Evolutionary conservation across 2,329 filamentous ascomycete genomes (phyloP).

Genomic region (Pseudogymnoascus sp.): DNA sequence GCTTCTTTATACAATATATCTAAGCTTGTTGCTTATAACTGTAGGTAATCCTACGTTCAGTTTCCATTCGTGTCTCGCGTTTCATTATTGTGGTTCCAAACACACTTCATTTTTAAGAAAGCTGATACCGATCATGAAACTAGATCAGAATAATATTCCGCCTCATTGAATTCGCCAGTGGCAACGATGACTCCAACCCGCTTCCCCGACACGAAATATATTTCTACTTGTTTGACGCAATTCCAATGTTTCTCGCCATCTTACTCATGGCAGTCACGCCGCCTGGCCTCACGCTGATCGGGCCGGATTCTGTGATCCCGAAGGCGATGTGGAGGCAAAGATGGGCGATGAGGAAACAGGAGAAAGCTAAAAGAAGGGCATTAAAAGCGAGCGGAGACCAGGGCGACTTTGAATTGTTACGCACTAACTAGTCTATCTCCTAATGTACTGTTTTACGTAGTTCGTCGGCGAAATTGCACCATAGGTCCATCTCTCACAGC

Average conservation of each 20-base stretch:
- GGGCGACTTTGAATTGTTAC: not conserved
- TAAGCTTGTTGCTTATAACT: not conserved
- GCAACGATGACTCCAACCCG: conserved; percentile 37
- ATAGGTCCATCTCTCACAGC: not conserved
- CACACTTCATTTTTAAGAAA: not conserved
- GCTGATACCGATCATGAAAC: not conserved
- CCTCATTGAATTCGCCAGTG: conserved; percentile 46
- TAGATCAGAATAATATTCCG: conserved; percentile 53
- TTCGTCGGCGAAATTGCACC: not conserved
- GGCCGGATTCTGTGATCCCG: not conserved
- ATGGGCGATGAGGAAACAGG: not conserved
- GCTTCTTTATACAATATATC: conserved; percentile 11
- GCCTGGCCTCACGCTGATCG: not conserved
- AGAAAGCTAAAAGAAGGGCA: not conserved
- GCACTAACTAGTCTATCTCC: not conserved
- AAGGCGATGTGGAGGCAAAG: conserved; percentile 5
- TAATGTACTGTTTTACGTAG: not conserved
- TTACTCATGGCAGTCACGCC: not conserved
- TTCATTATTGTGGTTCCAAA: conserved; percentile 31
- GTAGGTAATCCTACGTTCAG: conserved; percentile 28
- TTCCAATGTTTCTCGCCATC: conserved; percentile 39
- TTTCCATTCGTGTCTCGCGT: conserved; percentile 33
- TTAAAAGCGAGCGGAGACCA: not conserved
- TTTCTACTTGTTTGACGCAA: conserved; percentile 43
- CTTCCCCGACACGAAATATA: conserved; percentile 43